Evolutionary conservation across 2,329 filamentous ascomycete genomes (phyloP).

Genomic region (Fulvia fulva): DNA sequence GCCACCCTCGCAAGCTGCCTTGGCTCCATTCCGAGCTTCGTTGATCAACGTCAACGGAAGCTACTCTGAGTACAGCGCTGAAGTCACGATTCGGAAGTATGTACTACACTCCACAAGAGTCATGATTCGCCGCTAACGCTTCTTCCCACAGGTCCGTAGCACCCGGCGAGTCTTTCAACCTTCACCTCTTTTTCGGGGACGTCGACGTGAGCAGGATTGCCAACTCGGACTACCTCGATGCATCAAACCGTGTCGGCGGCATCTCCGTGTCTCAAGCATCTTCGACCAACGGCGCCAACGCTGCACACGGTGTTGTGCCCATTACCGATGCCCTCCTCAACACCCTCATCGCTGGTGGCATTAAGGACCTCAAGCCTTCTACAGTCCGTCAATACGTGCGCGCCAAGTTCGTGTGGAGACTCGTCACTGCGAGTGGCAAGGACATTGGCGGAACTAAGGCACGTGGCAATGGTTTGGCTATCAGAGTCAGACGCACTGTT

Average conservation of each 20-base stretch:
- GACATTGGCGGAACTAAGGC: constrained; percentile 6
- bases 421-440: constrained; percentile 6
- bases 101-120: background rate
- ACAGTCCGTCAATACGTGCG: constrained; percentile 7
- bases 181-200: constrained; percentile 11
- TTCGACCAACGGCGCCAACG: background rate
- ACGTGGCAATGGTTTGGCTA: constrained; percentile 1
- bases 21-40: constrained; percentile 6
- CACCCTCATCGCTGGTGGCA: constrained; percentile 6
- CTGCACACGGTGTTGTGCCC: constrained; percentile 3
- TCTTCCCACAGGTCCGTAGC: constrained; percentile 7
- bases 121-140: background rate
- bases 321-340: constrained; percentile 13
- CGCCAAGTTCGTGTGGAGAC: constrained; percentile 9
- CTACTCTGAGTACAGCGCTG: constrained; percentile 8
- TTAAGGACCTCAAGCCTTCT: constrained; percentile 5
- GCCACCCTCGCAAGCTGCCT: constrained; percentile 1
- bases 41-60: constrained; percentile 8
- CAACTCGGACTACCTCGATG: constrained; percentile 10
- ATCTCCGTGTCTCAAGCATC: constrained; percentile 7
- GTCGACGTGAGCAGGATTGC: constrained; percentile 2
- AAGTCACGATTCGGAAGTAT: background rate
- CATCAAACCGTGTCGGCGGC: constrained; percentile 11
- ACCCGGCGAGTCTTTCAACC: constrained; percentile 8
- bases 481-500: constrained; percentile 1